Conservation (phyloP, 306 rosid species). For the Corylus heterophylla region DNA sequence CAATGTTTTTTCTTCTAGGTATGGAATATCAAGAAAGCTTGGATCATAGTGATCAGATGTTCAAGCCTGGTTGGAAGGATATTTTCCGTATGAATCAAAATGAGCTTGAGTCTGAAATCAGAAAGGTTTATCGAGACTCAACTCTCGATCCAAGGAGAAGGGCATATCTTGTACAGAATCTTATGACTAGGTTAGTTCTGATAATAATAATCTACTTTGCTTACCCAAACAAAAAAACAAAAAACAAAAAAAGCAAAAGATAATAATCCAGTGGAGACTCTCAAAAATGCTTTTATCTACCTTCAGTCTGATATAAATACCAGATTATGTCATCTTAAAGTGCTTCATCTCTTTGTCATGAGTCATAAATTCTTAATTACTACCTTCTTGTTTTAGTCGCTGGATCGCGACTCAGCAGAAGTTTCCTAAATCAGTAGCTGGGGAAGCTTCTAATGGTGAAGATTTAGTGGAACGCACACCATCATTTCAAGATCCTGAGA, state of each 20-base stretch:
- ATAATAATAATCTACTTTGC: constrained; percentile 8
- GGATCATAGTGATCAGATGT: constrained; percentile 89
- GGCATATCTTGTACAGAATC: constrained; percentile 97
- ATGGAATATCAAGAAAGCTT: constrained; percentile 80
- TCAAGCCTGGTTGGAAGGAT: constrained; percentile 99
- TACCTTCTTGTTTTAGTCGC: constrained; percentile 56
- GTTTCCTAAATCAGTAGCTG: constrained; percentile 62
- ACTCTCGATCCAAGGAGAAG: constrained; percentile 99
- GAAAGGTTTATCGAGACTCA: constrained; percentile 90
- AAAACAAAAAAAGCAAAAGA: background rate
- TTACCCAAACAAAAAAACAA: background rate
- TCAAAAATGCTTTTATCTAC: constrained; percentile 6
- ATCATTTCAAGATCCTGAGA: constrained; percentile 70
- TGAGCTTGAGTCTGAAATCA: constrained; percentile 96
- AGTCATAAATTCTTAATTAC: constrained; percentile 29
- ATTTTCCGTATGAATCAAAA: constrained; percentile 97
- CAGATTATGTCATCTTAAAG: constrained; percentile 18
- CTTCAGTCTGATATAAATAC: constrained; percentile 23
- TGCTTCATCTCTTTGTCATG: constrained; percentile 20
- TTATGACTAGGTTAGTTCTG: constrained; percentile 83
- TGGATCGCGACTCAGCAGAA: constrained; percentile 99
- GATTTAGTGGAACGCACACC: constrained; percentile 62
- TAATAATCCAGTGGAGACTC: background rate
- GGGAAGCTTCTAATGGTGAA: constrained; percentile 66
- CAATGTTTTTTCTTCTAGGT: constrained; percentile 45